A percentile compares a stretch with the other conserved stretches of the same genome.
Evolutionary conservation across 805 yeast genomes (phyloP).

Genomic region (Grigorovia jiainica): DNA sequence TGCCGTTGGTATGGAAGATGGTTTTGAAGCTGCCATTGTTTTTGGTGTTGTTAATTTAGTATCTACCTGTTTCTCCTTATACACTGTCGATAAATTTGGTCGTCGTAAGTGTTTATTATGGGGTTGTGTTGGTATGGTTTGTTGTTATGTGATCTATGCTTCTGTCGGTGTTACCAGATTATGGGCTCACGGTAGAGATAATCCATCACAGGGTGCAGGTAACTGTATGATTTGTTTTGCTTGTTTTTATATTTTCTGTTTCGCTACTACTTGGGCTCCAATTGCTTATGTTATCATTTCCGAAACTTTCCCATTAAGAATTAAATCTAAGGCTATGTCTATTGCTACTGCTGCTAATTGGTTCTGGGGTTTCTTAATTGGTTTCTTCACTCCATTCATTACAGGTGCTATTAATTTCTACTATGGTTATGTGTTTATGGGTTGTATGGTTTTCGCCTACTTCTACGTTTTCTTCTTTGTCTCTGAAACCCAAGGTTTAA

Average conservation of each 20-base stretch:
- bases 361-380: constrained; percentile 57
- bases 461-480: constrained; percentile 62
- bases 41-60: constrained; percentile 53
- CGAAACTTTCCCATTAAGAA: constrained; percentile 65
- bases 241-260: constrained; percentile 61
- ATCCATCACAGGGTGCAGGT: constrained; percentile 45
- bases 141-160: constrained; percentile 42
- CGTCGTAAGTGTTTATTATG: constrained; percentile 39
- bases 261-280: constrained; percentile 74
- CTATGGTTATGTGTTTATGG: constrained; percentile 54
- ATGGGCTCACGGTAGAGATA: constrained; percentile 35
- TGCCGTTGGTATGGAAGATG: constrained; percentile 51
- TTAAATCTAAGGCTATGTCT: constrained; percentile 48
- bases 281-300: constrained; percentile 55
- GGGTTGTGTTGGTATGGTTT: constrained; percentile 42
- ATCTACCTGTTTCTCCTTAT: constrained; percentile 46
- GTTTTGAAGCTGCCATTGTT: constrained; percentile 51
- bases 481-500: constrained; percentile 69
- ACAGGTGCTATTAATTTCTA: constrained; percentile 54
- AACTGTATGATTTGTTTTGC: constrained; percentile 63
- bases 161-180: constrained; percentile 48
- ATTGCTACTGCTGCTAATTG: constrained; percentile 57
- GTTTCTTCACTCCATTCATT: constrained; percentile 66
- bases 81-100: constrained; percentile 46
- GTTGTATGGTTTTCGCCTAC: constrained; percentile 44